Conservation (phyloP, 345 rosid species). For the Bruguiera sexangula region DNA sequence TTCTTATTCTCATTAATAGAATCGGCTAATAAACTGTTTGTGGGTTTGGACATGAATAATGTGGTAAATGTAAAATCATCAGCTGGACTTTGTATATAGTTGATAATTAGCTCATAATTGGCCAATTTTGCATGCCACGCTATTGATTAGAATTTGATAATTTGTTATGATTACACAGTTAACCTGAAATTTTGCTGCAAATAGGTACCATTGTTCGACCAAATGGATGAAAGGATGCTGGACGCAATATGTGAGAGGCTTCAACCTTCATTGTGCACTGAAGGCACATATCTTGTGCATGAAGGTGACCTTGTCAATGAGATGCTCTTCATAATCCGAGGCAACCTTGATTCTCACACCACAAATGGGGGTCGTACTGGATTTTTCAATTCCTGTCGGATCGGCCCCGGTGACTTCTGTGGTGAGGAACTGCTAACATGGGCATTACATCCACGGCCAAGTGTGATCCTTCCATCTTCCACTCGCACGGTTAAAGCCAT, state of each 20-base stretch:
- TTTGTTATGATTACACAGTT: not conserved
- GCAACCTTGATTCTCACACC: conserved; percentile 81
- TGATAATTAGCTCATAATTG: too few relatives aligned
- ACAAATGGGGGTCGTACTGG: conserved; percentile 89
- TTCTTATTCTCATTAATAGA: not conserved
- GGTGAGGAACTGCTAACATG: conserved; percentile 90
- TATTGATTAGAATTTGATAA: not conserved
- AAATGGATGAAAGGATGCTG: conserved; percentile 91
- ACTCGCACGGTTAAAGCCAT: conserved; percentile 76
- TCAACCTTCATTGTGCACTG: conserved; percentile 66
- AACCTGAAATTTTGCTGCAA: not conserved
- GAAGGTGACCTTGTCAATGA: conserved; percentile 92
- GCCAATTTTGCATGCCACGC: not conserved
- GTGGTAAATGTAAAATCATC: too few relatives aligned
- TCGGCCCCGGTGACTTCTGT: conserved; percentile 86
- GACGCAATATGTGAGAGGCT: conserved; percentile 92
- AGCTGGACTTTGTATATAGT: too few relatives aligned
- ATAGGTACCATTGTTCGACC: conserved; percentile 87
- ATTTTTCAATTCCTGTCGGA: conserved; percentile 74
- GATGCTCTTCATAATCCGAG: conserved; percentile 88
- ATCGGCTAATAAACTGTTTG: too few relatives aligned
- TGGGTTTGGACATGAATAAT: too few relatives aligned
- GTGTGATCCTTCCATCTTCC: conserved; percentile 63
- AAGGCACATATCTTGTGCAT: conserved; percentile 68
- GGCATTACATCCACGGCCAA: conserved; percentile 75